Percentiles rank a stretch among this genome's conserved stretches.
phyloP scores from a whole-genome alignment of 108 stramenopile species.

The Skeletonema menzelii region DNA sequence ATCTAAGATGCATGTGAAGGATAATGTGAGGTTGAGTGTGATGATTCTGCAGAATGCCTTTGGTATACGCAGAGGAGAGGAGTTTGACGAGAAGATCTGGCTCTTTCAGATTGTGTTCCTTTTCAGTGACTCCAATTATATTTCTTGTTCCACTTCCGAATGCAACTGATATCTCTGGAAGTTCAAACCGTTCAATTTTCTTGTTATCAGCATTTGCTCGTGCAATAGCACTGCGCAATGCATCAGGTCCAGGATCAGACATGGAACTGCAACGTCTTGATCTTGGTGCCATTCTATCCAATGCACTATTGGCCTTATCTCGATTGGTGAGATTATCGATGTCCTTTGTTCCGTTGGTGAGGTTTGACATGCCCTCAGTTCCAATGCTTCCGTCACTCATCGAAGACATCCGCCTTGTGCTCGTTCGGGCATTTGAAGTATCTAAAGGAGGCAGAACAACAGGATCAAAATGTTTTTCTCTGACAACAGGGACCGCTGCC shows the following conservation, averaged over 20 bases:
- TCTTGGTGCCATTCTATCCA: neutral
- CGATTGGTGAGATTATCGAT: neutral
- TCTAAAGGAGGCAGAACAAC: slow-evolving; percentile 40
- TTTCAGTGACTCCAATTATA: slow-evolving; percentile 34
- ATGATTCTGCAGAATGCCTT: slow-evolving; percentile 37
- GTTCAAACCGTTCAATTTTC: slow-evolving; percentile 26
- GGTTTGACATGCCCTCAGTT: neutral
- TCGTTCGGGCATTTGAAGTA: neutral
- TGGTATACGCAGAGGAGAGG: slow-evolving; percentile 33
- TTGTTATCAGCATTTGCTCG: slow-evolving; percentile 29
- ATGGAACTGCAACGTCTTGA: neutral
- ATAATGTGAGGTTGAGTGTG: slow-evolving; percentile 41
- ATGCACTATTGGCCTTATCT: neutral
- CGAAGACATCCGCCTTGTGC: neutral
- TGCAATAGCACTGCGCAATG: slow-evolving; percentile 16
- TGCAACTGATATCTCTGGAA: slow-evolving; percentile 13
- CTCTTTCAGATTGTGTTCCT: slow-evolving; percentile 39
- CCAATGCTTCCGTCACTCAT: neutral
- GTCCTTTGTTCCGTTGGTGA: neutral
- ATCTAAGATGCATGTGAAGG: slow-evolving; percentile 40
- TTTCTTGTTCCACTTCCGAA: slow-evolving; percentile 39
- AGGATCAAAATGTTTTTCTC: slow-evolving; percentile 46
- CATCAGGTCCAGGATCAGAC: slow-evolving; percentile 25
- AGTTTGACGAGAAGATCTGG: slow-evolving; percentile 29
- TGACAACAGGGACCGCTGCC: slow-evolving; percentile 39